Base-by-base conservation (phyloP, 2,329 filamentous ascomycete genomes). In the Rhynchosporium agropyri region DNA sequence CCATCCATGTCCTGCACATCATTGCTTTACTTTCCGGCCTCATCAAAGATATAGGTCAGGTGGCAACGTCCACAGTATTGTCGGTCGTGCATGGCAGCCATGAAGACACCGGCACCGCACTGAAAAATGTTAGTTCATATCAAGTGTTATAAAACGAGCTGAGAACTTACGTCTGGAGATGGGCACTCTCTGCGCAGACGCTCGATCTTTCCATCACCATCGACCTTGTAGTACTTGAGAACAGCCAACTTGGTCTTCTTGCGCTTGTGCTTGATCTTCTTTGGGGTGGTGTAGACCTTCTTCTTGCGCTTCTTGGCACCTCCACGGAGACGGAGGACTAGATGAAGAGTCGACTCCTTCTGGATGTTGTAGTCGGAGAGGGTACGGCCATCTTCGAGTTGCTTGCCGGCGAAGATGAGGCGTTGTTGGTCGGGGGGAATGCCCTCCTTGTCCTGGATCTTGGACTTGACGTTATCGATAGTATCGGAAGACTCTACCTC, bases 181-280 rank as follows among this genome's bases (percentile, higher is more conserved):
- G 96, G 95, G 86, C 95, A 99, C 88, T 99, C 96, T 82, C 95
- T 89, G 79, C 96, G 89, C 74, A 99, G 89, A 78, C 95, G 95
- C 90, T 99, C 95, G 77, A 99, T 98, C 90, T 98, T 98, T 83
- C 96, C 95, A 77, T 99, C 95, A 76, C 91, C 92, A 82, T 98
- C 95, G 76, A 99, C 95, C 91, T 99, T 99, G 91, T 99, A 99
- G 91, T 99, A 99, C 90, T 99, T 99, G 82, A 99, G 93, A 75
- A 99, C 94, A 77, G 95, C 95, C 81, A 99, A 85, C 90, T 99
- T 99, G 89, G 91, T 97, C 94, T 99, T 99, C 92, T 98, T 99
- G 86, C 92, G 90, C 93, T 99, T 99, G 90, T 99, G 95, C 95
- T 99, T 99, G 90, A 99, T 99, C 92, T 99, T 99, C 93, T 99